Percentiles rank a stretch among this genome's conserved stretches.
Conservation (phyloP, 108 stramenopile genomes). For the Cyclotella choctawhatcheeana region DNA sequence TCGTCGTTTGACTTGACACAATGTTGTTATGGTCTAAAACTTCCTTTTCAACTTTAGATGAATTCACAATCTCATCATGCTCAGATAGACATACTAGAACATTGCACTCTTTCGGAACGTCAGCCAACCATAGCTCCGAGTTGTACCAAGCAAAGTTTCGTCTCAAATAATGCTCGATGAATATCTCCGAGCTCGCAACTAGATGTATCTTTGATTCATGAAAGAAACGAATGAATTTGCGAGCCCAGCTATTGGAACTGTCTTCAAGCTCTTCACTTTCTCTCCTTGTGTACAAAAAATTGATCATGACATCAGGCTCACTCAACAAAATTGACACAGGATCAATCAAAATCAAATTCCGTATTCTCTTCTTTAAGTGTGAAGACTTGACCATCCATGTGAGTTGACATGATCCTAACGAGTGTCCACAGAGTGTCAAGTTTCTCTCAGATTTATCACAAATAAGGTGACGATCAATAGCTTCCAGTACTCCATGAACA, state of each 20-base stretch:
- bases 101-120: slow-evolving; percentile 55
- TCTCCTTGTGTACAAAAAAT: slow-evolving; percentile 76
- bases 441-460: not conserved
- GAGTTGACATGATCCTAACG: slow-evolving; percentile 85
- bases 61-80: slow-evolving; percentile 78
- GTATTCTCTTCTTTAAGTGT: slow-evolving; percentile 36
- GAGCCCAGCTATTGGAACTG: not conserved
- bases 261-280: slow-evolving; percentile 20
- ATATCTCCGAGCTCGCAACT: slow-evolving; percentile 74
- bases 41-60: slow-evolving; percentile 63
- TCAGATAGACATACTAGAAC: slow-evolving; percentile 71
- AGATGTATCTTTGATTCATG: slow-evolving; percentile 55
- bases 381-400: slow-evolving; percentile 68
- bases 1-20: not conserved
- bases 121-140: slow-evolving; percentile 86
- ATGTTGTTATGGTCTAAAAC: slow-evolving; percentile 26
- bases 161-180: slow-evolving; percentile 79
- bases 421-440: slow-evolving; percentile 78
- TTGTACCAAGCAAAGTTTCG: slow-evolving; percentile 93
- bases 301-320: slow-evolving; percentile 84
- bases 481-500: slow-evolving; percentile 71
- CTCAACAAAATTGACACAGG: slow-evolving; percentile 85
- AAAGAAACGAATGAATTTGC: slow-evolving; percentile 41
- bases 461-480: slow-evolving; percentile 44
- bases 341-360: slow-evolving; percentile 73